Evolutionary conservation across 108 stramenopile species (phyloP).

Genomic region (Stephanodiscus minutulus): DNA sequence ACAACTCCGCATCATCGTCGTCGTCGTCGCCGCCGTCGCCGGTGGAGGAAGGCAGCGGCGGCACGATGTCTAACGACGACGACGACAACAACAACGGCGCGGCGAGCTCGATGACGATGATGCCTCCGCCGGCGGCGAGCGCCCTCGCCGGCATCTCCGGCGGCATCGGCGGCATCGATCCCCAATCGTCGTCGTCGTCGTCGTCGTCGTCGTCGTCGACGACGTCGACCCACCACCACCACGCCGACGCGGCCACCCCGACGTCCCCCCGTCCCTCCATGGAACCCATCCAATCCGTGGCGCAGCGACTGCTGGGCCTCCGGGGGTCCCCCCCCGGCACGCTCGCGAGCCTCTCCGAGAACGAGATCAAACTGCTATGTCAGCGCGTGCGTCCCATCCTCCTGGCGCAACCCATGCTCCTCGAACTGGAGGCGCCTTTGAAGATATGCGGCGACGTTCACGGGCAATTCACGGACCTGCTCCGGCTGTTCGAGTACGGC

Average conservation of each 20-base stretch:
- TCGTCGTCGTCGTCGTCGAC: no score
- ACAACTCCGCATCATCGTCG: not conserved
- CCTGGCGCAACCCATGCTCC: conserved; percentile 89
- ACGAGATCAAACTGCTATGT: conserved; percentile 83
- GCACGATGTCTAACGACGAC: not conserved
- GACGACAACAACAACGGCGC: conserved; percentile 2
- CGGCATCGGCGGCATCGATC: not conserved
- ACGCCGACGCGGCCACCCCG: conserved; percentile 35
- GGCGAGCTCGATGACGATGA: not conserved
- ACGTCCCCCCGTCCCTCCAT: conserved; percentile 32
- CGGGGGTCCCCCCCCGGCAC: conserved; percentile 86
- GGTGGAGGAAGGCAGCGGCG: not conserved
- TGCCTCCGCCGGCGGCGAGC: not conserved
- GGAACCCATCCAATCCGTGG: conserved; percentile 65
- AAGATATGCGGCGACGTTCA: conserved; percentile 86
- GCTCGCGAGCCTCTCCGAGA: conserved; percentile 66
- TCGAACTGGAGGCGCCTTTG: conserved; percentile 94
- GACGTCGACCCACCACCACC: conserved; percentile 20
- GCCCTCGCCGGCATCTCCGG: not conserved
- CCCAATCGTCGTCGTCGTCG: conserved; percentile 11
- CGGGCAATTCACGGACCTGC: conserved; percentile 83
- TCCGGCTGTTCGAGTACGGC: conserved; percentile 83
- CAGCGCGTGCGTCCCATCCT: conserved; percentile 78
- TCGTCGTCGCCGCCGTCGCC: no score
- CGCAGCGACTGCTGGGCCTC: conserved; percentile 72